A percentile compares a stretch with the other conserved stretches of the same genome.
phyloP scores from a whole-genome alignment of 805 yeast species.

The Starmerella roubikii region DNA sequence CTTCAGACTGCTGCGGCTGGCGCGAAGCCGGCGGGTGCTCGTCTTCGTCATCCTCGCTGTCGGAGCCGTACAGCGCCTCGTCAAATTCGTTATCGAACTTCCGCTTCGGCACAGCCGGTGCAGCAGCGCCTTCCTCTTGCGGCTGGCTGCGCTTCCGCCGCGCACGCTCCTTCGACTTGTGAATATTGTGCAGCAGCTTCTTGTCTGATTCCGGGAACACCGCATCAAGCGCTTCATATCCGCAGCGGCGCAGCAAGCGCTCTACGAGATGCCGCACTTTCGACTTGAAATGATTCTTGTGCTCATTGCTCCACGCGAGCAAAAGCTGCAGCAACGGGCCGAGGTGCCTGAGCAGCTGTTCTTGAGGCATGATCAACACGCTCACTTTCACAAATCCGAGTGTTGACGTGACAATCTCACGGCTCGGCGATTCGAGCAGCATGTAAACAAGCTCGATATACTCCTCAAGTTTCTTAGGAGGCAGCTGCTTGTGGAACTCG shows the following conservation, averaged over 20 bases:
- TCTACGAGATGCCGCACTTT: conserved; percentile 89
- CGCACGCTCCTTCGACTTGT: conserved; percentile 72
- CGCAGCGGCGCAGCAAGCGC: conserved; percentile 78
- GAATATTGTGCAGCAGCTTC: conserved; percentile 71
- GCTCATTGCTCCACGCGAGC: conserved; percentile 89
- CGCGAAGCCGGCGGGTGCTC: background rate
- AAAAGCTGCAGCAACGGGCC: conserved; percentile 54
- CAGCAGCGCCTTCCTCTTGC: conserved; percentile 35
- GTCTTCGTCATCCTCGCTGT: conserved; percentile 28
- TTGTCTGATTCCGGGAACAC: conserved; percentile 83
- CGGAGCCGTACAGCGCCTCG: conserved; percentile 71
- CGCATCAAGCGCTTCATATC: conserved; percentile 68
- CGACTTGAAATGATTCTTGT: conserved; percentile 85
- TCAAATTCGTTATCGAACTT: conserved; percentile 79
- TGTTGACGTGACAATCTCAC: conserved; percentile 89
- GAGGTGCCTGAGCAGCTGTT: conserved; percentile 52
- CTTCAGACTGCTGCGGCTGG: background rate
- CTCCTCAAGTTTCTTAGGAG: conserved; percentile 50
- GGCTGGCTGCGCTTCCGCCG: conserved; percentile 44
- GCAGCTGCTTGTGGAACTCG: conserved; percentile 63
- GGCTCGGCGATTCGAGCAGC: conserved; percentile 76
- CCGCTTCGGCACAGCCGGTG: conserved; percentile 41
- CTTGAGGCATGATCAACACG: conserved; percentile 68
- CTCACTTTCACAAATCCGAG: conserved; percentile 90
- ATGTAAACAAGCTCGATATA: conserved; percentile 75